Conservation (phyloP, 1,284 basidiomycete species). For the Chalciporus piperatoides region DNA sequence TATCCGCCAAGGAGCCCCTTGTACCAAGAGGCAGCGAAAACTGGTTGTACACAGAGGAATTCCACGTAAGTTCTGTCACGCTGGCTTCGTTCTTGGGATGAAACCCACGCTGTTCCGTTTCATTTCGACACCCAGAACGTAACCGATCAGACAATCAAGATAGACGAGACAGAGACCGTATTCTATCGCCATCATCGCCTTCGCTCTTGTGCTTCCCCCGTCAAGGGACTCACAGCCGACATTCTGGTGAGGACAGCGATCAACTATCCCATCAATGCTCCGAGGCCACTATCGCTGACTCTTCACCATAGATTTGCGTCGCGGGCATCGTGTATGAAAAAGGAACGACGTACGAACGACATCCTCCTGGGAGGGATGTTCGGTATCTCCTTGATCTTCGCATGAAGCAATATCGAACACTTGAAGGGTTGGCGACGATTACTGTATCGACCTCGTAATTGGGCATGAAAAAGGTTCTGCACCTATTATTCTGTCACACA, state of each 20-base stretch:
- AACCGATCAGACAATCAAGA: conserved; percentile 45
- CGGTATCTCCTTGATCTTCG: conserved; percentile 24
- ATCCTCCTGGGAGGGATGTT: conserved; percentile 36
- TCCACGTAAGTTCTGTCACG: conserved; percentile 47
- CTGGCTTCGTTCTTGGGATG: conserved; percentile 1
- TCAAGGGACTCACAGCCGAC: conserved; percentile 81
- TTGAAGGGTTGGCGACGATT: conserved; percentile 7
- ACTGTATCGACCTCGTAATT: conserved; percentile 4
- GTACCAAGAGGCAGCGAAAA: conserved; percentile 58
- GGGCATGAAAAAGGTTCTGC: background rate
- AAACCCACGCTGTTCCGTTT: background rate
- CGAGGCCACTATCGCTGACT: background rate
- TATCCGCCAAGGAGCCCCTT: conserved; percentile 46
- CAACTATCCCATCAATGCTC: background rate
- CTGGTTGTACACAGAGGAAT: conserved; percentile 72
- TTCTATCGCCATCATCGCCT: conserved; percentile 75
- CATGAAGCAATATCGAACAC: conserved; percentile 23
- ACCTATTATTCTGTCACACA: background rate
- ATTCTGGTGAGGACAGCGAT: conserved; percentile 54
- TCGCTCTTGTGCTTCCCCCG: conserved; percentile 66
- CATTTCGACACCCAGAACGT: conserved; percentile 34
- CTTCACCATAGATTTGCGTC: conserved; percentile 46
- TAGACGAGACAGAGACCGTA: conserved; percentile 45
- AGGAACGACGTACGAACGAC: conserved; percentile 46
- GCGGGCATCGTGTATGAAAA: conserved; percentile 56